These are phyloP conservation scores for Vanrija sp. DNA, from an alignment of 1,284 basidiomycete genomes.

Conservation along the genomic window DNA sequence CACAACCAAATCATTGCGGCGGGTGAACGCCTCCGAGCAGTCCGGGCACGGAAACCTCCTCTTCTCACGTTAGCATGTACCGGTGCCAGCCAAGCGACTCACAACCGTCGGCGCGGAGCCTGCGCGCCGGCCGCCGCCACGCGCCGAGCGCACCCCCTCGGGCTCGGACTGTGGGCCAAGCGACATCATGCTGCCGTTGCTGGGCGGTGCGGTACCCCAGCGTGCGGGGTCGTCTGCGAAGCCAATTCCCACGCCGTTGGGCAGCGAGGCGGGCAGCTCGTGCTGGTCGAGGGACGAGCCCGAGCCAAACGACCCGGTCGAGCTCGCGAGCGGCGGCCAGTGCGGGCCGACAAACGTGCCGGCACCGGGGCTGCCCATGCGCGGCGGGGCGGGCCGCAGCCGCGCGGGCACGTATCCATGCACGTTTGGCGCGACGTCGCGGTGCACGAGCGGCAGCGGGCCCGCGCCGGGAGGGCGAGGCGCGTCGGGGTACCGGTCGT, in stretches of 20 bases:
- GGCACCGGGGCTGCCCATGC: neutral
- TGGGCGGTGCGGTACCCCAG: too few species aligned
- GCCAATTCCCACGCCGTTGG: too few species aligned
- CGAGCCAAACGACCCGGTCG: too few species aligned
- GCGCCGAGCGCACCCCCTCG: too few species aligned
- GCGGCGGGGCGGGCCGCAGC: constrained; percentile 1
- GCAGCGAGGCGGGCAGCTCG: too few species aligned
- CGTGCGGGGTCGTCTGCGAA: too few species aligned
- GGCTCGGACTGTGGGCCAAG: neutral
- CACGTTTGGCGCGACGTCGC: neutral
- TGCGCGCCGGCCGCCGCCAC: neutral
- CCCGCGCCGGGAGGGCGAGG: neutral
- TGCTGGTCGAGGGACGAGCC: too few species aligned
- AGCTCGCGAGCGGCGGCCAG: too few species aligned
- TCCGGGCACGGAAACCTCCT: constrained; percentile 15
- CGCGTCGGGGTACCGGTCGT: neutral
- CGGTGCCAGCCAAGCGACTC: neutral
- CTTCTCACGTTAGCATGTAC: neutral
- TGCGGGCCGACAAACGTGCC: too few species aligned
- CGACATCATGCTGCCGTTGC: neutral
- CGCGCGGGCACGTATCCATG: constrained; percentile 7
- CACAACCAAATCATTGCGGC: constrained; percentile 17
- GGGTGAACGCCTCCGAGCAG: constrained; percentile 19
- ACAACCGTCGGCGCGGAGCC: constrained; percentile 2
- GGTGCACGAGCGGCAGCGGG: neutral